These are phyloP conservation scores for Ophiosphaerella korrae DNA, from an alignment of 2,329 filamentous ascomycete species.

Conservation along the genomic window DNA sequence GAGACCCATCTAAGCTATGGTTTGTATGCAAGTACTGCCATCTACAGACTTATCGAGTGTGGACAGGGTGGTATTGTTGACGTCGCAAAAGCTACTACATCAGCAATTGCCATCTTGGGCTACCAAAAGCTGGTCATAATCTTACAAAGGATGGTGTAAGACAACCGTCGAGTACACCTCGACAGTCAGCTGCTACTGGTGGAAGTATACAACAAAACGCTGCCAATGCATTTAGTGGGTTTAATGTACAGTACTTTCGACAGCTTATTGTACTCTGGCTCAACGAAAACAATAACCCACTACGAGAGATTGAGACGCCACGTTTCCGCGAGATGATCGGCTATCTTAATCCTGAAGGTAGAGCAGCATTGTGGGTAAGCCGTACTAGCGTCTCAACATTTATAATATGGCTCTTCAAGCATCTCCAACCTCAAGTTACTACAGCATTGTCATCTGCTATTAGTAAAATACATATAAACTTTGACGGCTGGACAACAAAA, in stretches of 20 bases:
- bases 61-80: neutral
- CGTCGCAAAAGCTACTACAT: neutral
- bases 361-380: neutral
- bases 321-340: neutral
- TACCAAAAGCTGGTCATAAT: neutral
- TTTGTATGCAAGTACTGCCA: slow-evolving; percentile 4
- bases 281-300: neutral
- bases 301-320: neutral
- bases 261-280: neutral
- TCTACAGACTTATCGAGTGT: neutral
- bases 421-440: neutral
- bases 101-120: neutral
- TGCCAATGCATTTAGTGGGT: neutral
- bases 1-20: neutral
- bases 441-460: neutral
- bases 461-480: slow-evolving; percentile 4
- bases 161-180: too few species aligned
- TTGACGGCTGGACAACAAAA: neutral
- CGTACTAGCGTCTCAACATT: neutral
- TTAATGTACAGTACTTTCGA: neutral
- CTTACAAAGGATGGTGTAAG: neutral
- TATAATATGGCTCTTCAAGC: neutral
- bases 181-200: neutral
- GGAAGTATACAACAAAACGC: neutral
- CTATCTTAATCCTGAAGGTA: neutral